A percentile compares a stretch with the other conserved stretches of the same genome.
Conservation (phyloP, 306 rosid species). For the Nissolia schottii region DNA sequence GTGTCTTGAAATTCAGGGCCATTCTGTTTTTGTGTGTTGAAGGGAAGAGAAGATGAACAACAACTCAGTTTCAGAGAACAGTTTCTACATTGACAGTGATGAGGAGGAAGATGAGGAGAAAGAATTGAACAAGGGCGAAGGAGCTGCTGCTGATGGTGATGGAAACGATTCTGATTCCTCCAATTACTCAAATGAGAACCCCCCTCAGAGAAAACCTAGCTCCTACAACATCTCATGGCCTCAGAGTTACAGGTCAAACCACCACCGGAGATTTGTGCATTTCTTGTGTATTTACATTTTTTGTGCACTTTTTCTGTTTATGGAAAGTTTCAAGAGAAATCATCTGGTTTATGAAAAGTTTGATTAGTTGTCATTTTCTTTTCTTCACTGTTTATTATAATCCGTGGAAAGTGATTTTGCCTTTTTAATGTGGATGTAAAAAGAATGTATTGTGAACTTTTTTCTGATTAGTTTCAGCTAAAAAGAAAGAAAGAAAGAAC, state of each 20-base stretch:
- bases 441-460: neutral
- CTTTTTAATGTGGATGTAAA: neutral
- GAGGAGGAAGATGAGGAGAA: conserved; percentile 62
- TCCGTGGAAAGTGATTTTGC: conserved; percentile 16
- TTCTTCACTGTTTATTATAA: neutral
- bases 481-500: neutral
- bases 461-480: neutral
- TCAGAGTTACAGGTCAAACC: conserved; percentile 83
- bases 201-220: conserved; percentile 53
- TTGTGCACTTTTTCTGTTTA: neutral
- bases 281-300: neutral
- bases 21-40: neutral
- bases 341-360: neutral
- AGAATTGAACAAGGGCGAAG: conserved; percentile 48
- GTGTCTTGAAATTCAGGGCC: neutral
- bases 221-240: conserved; percentile 86
- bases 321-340: neutral
- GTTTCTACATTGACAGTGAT: conserved; percentile 76
- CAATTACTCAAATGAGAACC: conserved; percentile 46
- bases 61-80: conserved; percentile 69
- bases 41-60: conserved; percentile 21
- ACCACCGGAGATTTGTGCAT: conserved; percentile 14
- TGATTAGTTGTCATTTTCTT: neutral
- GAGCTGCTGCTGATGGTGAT: too few species aligned
- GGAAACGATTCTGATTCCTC: conserved; percentile 86